These are phyloP conservation scores for Alternaria metachromatica DNA, from an alignment of 2,329 filamentous ascomycete species.

Conservation along the genomic window DNA sequence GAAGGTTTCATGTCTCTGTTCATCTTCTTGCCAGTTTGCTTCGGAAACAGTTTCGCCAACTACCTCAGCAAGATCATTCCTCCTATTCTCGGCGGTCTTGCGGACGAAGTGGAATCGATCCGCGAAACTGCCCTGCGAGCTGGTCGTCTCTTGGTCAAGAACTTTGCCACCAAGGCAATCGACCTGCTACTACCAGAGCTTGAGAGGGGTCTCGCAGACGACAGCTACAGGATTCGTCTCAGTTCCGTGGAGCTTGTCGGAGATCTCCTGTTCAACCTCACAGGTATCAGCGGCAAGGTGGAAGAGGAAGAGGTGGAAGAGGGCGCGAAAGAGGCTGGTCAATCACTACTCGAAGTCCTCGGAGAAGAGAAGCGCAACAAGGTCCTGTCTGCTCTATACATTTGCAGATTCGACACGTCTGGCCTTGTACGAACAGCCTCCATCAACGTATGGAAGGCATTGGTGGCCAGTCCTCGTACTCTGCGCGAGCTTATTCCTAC, in stretches of 20 bases:
- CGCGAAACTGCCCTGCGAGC: conserved; percentile 95
- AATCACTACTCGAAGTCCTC: conserved; percentile 91
- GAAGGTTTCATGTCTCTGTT: conserved; percentile 99
- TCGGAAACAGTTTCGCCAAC: conserved; percentile 96
- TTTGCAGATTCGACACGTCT: conserved; percentile 96
- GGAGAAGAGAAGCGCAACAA: conserved; percentile 97
- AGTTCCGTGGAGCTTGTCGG: conserved; percentile 98
- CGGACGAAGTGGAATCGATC: conserved; percentile 95
- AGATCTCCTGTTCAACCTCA: conserved; percentile 96
- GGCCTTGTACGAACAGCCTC: conserved; percentile 88
- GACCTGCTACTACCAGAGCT: conserved; percentile 93
- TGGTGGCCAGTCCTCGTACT: conserved; percentile 89
- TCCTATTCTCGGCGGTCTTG: conserved; percentile 89
- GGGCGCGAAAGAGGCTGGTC: conserved; percentile 81
- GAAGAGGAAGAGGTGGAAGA: conserved; percentile 82
- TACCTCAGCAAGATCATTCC: conserved; percentile 96
- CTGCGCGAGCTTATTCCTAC: conserved; percentile 96
- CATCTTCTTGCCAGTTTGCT: conserved; percentile 98
- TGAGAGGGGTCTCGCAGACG: conserved; percentile 94
- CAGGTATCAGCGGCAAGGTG: conserved; percentile 82
- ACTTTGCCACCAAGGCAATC: conserved; percentile 93
- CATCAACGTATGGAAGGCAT: conserved; percentile 93
- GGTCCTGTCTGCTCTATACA: conserved; percentile 94
- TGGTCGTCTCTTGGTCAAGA: conserved; percentile 94
- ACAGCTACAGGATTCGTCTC: conserved; percentile 96